Base-by-base conservation (phyloP, 225 moss, liverwort and hornwort genomes). In the Pleurozium schreberi region DNA sequence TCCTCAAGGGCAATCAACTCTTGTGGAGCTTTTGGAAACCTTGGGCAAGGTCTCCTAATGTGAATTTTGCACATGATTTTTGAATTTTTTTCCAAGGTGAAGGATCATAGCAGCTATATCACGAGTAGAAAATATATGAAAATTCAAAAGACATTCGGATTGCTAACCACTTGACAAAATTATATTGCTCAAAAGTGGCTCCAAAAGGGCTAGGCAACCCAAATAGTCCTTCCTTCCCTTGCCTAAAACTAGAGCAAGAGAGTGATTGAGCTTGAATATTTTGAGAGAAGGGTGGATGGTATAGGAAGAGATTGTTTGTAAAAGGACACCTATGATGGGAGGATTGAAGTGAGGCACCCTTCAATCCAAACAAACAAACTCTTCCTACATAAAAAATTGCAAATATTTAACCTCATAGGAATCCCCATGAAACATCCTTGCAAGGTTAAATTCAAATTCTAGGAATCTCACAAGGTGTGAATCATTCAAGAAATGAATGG, bases 151-250 rank as follows among this genome's bases (percentile, higher is more conserved):
- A 20, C 34, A 49, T 5, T 75, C 7, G 4, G 11, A 47, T 47
- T 1, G 0, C 0, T 43, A 0, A 31, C 0, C 0, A 0, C 0
- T 47, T 49, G 50, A 50, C 0, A 50, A 50, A 20, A 75, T 50
- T 34, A 50, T 34, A 1, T 34, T 50, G 0, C 0, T 75, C 0
- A 0, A 50, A 20, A 75, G 1, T 5, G 12, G 12, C 6, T 71
- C 1, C 0, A 27, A 9, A 16, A 3, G 5, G 9, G 3, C 7
- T 49, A 21, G 5, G 5, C 20, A 33, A 49, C 0, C 13, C 0
- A 20, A 31, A 0, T 47, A 49, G 11, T 75, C 11, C 9, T 1
- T 71, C 11, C 0, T 50, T 12, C 0, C 10, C 3, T 50, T 33
- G 5, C 16, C 13, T 2, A 50, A 1, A 1, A 50, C 5, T 34